Evolutionary conservation across 1,284 basidiomycete species (phyloP), one percentile per base, ranked within the genome.

Genomic region (Cystobasidium pallidum): DNA sequence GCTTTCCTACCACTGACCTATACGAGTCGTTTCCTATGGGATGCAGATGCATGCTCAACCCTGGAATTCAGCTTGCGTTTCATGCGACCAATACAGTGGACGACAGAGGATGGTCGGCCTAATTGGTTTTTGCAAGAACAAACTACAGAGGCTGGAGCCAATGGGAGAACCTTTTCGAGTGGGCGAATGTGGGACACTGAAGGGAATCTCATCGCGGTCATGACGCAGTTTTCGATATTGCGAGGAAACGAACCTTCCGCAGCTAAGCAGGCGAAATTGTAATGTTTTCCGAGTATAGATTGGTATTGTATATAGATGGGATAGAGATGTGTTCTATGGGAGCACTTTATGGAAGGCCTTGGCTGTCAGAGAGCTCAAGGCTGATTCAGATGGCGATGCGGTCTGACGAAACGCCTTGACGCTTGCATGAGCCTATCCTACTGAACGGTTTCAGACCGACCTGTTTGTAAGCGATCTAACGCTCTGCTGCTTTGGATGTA

Each of bases 1-100:
- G 74, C 76, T 0, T 80, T 80, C 70, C 70, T 76, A n/a, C 78
- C 79, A 1, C 49, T 80, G 11, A 77, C 79, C 0, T 75, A 78
- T 41, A 73, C 68, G n/a, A 74, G 75, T 26, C 28, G 72, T 34
- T 64, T 62, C 15, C 41, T 79, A 41, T 19, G 63, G 3, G 76
- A 78, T 36, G 78, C 77, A 0, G 59, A 49, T 26, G 75, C 76
- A 0, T 75, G 66, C 1, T 77, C 76, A 24, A 75, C 78, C 30
- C 45, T 80, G 26, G 79, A 80, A 41, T 77, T 77, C 62, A 76
- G 78, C 1, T 45, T 78, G 45, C 77, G 79, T 55, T 78, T 76
- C 65, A 57, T 66, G 30, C 24, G 34, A 34, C 52, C 66, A 13
- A 45, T 43, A 1, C 36, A 45, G 17, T 54, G 30, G 52, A 68